Conservation (phyloP, 78 protist genomes). For the Speleostelium caveatum region DNA sequence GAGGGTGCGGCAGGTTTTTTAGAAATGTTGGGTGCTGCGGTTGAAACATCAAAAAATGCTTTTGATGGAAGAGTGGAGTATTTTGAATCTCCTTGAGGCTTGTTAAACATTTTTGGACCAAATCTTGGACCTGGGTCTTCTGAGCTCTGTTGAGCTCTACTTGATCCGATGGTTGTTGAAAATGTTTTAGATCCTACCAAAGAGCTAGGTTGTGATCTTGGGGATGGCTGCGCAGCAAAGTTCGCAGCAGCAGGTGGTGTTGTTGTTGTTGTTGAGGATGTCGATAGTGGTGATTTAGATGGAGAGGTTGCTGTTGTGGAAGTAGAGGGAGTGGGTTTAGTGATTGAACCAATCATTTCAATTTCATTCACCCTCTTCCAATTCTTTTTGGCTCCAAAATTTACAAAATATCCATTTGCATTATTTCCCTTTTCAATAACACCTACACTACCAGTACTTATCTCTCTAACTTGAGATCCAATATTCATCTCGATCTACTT, state of each 20-base stretch:
- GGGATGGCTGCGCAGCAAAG: not conserved
- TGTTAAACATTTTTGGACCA: slow-evolving; percentile 3
- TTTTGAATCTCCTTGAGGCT: not conserved
- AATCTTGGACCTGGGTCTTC: slow-evolving; percentile 58
- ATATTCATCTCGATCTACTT: slow-evolving; percentile 50
- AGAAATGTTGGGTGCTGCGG: not conserved
- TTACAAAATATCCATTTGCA: slow-evolving; percentile 33
- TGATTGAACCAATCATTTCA: slow-evolving; percentile 4
- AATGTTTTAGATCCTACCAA: not conserved
- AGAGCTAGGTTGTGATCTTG: slow-evolving; percentile 4
- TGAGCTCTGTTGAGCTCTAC: no score
- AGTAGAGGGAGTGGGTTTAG: not conserved
- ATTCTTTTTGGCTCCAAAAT: slow-evolving; percentile 68
- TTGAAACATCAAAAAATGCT: slow-evolving; percentile 38
- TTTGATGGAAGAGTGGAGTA: slow-evolving; percentile 55
- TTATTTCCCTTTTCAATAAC: slow-evolving; percentile 57
- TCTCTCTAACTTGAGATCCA: slow-evolving; percentile 53
- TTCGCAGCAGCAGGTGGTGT: not conserved
- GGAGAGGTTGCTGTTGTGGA: not conserved
- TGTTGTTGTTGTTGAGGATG: slow-evolving; percentile 6
- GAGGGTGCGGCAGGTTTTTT: slow-evolving; percentile 5
- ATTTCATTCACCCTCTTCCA: slow-evolving; percentile 53
- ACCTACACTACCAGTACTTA: slow-evolving; percentile 38
- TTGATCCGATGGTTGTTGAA: not conserved
- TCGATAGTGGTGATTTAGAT: not conserved